A percentile compares a stretch with the other conserved stretches of the same genome.
Evolutionary conservation across 2,329 filamentous ascomycete genomes (phyloP).

Genomic region (Aspergillus ibericus): DNA sequence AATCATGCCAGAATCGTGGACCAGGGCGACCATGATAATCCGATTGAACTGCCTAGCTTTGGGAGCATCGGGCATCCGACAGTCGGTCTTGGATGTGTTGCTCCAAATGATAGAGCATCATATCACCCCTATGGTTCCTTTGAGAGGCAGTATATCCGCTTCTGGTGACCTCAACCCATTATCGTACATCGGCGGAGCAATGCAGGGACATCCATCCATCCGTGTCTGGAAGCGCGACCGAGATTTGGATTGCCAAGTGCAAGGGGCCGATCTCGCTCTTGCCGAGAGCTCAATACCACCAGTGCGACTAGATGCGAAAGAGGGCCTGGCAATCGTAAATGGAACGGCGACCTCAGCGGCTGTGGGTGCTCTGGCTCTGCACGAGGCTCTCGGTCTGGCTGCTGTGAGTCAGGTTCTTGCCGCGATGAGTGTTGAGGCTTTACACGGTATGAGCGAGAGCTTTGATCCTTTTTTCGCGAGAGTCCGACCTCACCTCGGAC

Average conservation of each 20-base stretch:
- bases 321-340: constrained; percentile 53
- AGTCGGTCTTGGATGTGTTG: neutral
- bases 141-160: constrained; percentile 8
- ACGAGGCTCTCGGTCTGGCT: constrained; percentile 55
- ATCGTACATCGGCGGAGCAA: constrained; percentile 1
- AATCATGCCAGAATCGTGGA: constrained; percentile 1
- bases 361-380: constrained; percentile 47
- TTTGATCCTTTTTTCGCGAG: constrained; percentile 58
- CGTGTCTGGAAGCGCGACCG: neutral
- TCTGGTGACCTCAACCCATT: constrained; percentile 7
- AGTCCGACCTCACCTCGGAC: constrained; percentile 59
- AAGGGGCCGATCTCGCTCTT: constrained; percentile 26
- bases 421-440: constrained; percentile 60
- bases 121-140: neutral
- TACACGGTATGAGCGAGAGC: constrained; percentile 55
- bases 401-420: constrained; percentile 59
- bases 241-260: neutral
- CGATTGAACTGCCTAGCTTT: neutral
- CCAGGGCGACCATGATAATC: neutral
- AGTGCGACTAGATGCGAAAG: constrained; percentile 46
- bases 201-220: constrained; percentile 6
- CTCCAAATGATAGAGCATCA: neutral
- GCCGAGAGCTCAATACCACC: constrained; percentile 25
- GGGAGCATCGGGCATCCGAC: neutral
- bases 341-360: constrained; percentile 49